Evolutionary conservation across 352 stramenopile species (phyloP).

Genomic region (Phytophthora europaea): DNA sequence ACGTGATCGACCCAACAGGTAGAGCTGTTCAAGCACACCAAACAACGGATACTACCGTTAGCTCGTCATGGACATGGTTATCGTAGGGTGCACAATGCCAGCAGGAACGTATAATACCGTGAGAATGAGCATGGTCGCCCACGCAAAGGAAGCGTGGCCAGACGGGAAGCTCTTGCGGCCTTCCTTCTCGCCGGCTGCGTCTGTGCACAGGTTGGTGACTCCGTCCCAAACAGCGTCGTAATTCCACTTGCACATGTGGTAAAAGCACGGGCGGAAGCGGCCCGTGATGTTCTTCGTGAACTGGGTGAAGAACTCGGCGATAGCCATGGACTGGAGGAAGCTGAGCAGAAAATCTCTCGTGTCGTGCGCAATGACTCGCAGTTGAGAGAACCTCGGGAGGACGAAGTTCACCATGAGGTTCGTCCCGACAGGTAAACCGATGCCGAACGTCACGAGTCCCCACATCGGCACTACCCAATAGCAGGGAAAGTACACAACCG

Average conservation of each 20-base stretch:
- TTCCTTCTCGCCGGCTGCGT: slow-evolving; percentile 63
- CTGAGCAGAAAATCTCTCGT: slow-evolving; percentile 74
- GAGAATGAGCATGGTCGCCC: slow-evolving; percentile 76
- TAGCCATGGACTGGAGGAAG: slow-evolving; percentile 50
- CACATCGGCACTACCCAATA: slow-evolving; percentile 52
- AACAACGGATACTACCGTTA: neutral
- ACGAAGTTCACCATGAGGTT: slow-evolving; percentile 66
- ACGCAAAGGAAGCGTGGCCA: slow-evolving; percentile 75
- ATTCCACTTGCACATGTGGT: slow-evolving; percentile 81
- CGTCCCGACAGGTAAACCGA: slow-evolving; percentile 41
- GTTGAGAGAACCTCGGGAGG: slow-evolving; percentile 49
- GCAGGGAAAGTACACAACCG: neutral
- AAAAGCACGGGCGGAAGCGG: slow-evolving; percentile 76
- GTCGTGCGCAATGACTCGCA: slow-evolving; percentile 64
- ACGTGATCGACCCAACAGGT: slow-evolving; percentile 64
- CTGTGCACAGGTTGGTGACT: slow-evolving; percentile 65
- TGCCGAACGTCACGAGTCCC: slow-evolving; percentile 39
- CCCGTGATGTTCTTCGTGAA: slow-evolving; percentile 76
- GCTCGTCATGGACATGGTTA: neutral
- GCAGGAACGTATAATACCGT: slow-evolving; percentile 45
- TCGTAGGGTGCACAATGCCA: neutral
- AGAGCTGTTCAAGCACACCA: slow-evolving; percentile 40
- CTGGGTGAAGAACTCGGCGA: slow-evolving; percentile 62
- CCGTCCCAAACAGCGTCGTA: slow-evolving; percentile 66
- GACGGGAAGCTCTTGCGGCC: slow-evolving; percentile 78